Conservation (phyloP, 495 filamentous ascomycete species). For the Penicillium angulare region DNA sequence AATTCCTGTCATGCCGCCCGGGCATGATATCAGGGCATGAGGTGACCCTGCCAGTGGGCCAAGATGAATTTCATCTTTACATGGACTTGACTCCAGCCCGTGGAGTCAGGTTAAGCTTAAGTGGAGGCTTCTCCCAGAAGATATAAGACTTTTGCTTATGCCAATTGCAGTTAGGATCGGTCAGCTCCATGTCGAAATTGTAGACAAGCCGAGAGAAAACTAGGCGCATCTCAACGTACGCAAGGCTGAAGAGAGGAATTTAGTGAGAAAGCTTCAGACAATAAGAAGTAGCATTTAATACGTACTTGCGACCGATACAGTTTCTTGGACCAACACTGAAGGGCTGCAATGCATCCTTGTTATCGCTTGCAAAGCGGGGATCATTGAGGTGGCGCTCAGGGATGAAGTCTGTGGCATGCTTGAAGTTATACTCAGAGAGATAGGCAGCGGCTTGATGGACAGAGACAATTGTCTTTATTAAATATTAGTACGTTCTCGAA, state of each 20-base stretch:
- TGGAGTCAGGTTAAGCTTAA: slow-evolving; percentile 33
- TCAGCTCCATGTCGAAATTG: slow-evolving; percentile 41
- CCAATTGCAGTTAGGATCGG: slow-evolving; percentile 28
- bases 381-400: slow-evolving; percentile 50
- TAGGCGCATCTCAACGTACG: slow-evolving; percentile 45
- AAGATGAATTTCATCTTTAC: too few relatives aligned
- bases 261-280: not conserved
- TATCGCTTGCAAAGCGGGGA: slow-evolving; percentile 35
- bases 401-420: slow-evolving; percentile 39
- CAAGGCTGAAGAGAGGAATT: slow-evolving; percentile 24
- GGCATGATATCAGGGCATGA: too few relatives aligned
- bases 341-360: slow-evolving; percentile 1
- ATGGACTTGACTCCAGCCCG: not conserved
- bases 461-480: slow-evolving; percentile 41
- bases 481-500: not conserved
- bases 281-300: not conserved
- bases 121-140: slow-evolving; percentile 40
- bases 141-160: slow-evolving; percentile 30
- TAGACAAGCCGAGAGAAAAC: slow-evolving; percentile 39
- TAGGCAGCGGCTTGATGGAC: slow-evolving; percentile 44
- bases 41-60: too few relatives aligned
- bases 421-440: slow-evolving; percentile 40
- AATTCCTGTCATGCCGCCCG: too few relatives aligned
- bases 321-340: slow-evolving; percentile 52
- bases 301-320: slow-evolving; percentile 47